Evolutionary conservation across 169 alveolate genomes (phyloP).

Genomic region (Perkinsus marinus): DNA sequence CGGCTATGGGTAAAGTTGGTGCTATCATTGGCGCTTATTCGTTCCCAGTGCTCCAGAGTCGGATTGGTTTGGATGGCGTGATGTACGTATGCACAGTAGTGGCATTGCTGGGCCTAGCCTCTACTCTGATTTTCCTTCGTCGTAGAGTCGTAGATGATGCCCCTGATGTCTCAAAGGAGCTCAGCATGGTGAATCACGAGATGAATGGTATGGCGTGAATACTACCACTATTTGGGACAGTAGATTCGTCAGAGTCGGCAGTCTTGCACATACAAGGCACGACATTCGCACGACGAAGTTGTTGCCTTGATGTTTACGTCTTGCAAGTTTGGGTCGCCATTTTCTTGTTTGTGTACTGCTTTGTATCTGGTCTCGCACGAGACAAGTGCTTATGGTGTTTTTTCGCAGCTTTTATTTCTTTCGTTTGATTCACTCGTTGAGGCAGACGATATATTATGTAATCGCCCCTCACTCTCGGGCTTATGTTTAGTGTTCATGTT

Average conservation of each 20-base stretch:
- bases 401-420: too few species aligned
- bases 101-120: not conserved
- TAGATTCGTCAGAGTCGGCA: too few species aligned
- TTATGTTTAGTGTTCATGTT: too few species aligned
- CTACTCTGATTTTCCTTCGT: not conserved
- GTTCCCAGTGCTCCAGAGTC: conserved; percentile 8
- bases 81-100: not conserved
- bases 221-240: not conserved
- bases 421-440: too few species aligned
- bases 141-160: not conserved
- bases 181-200: not conserved
- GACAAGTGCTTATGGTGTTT: not conserved
- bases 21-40: conserved; percentile 20
- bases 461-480: too few species aligned
- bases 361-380: too few species aligned
- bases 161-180: not conserved
- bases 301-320: not conserved
- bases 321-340: not conserved
- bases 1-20: conserved; percentile 36
- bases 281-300: not conserved
- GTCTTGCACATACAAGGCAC: not conserved
- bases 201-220: not conserved
- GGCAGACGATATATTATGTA: too few species aligned
- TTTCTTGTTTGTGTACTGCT: not conserved
- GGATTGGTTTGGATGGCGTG: not conserved